phyloP scores from a whole-genome alignment of 352 stramenopile species.

The Thraustochytrium striatum region DNA sequence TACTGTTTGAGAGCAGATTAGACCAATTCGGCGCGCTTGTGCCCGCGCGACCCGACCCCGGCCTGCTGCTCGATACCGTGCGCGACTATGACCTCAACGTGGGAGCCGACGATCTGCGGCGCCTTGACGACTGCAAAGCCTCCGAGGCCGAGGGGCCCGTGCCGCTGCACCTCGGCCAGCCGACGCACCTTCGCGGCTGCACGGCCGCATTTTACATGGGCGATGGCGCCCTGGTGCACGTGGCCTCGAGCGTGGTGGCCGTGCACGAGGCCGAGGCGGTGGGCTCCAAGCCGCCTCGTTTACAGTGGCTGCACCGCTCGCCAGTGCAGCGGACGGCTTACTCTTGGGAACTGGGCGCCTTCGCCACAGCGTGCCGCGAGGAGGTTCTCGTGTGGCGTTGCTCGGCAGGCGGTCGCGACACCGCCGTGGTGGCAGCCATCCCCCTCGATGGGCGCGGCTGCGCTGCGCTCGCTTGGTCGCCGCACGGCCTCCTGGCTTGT shows the following conservation, averaged over 20 bases:
- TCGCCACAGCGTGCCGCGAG: background rate
- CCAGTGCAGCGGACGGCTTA: background rate
- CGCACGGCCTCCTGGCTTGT: background rate
- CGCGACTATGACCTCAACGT: no score
- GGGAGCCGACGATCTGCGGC: no score
- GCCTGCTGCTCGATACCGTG: no score
- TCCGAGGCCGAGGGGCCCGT: no score
- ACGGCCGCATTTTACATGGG: background rate
- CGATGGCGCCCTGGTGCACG: conserved; percentile 11
- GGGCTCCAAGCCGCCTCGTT: background rate
- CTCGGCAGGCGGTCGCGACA: no score
- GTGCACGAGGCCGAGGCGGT: background rate
- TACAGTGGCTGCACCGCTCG: background rate
- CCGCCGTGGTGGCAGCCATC: no score
- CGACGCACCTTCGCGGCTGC: background rate
- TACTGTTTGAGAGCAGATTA: background rate
- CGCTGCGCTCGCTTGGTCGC: background rate
- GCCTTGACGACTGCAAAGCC: no score
- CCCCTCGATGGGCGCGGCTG: background rate
- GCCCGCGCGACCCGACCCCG: no score
- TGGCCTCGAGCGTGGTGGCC: background rate
- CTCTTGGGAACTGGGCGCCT: background rate
- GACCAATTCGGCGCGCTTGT: no score
- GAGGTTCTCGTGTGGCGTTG: background rate
- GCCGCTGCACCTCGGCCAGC: background rate